Base-by-base conservation (phyloP, 2,329 filamentous ascomycete species). In the Pseudogymnoascus sp. region DNA sequence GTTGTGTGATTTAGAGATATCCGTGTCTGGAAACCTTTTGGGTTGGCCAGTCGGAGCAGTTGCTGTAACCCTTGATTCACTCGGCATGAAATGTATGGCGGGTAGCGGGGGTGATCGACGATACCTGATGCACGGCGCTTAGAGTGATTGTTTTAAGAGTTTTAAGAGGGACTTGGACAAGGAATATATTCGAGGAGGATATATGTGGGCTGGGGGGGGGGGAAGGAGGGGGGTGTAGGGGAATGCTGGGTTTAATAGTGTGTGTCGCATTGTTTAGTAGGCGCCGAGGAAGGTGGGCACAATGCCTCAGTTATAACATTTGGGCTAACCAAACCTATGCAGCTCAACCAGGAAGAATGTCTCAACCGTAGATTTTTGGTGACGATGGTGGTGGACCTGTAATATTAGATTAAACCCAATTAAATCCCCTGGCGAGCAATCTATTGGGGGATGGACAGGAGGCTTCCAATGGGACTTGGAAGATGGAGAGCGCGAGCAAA, bases 81-180 rank as follows among this genome's bases (percentile, higher is more conserved):
- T 34, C 26, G 47, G 26, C 47, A 57, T 57, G 47, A 57, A 57
- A 57, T 34, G 26, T 31, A 57, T 18, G 47, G 47, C 47, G 29
- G 47, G 47, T 57, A 57, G 47, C n/a, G 47, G 47, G 40, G 47
- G 47, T 57, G 47, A 57, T 57, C 26, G 26, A 18, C 47, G 47
- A 57, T 57, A 57, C 47, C 47, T 57, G 47, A 57, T 34, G 47
- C 47, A 57, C 47, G 26, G 47, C 47, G 47, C 47, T 57, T 57
- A 57, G n/a, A 57, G 7, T 57, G 47, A 57, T 18, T 57, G 47
- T 57, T 57, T 57, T 57, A 45, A 45, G 40, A 45, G 40, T 23
- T 45, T 45, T 45, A 57, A 57, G 47, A 57, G 47, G 47, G n/a
- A 57, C 47, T 57, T 23, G 2, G 47, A 57, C 47, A 57, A 57